Base-by-base conservation (phyloP, 495 filamentous ascomycete species). In the Terfezia boudieri region DNA sequence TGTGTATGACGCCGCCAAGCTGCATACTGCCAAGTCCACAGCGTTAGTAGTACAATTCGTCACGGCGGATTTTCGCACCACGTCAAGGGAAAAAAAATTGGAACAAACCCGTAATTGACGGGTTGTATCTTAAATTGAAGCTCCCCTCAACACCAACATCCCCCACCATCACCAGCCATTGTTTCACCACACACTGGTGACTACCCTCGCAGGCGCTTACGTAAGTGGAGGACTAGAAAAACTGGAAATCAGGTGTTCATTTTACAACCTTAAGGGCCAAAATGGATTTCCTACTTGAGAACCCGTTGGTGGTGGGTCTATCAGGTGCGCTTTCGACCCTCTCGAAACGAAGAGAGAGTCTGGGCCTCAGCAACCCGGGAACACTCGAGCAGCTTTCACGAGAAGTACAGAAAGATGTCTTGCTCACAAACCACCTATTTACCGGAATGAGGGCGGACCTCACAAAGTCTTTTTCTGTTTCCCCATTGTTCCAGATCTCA, bases 341-440 rank as follows among this genome's bases (percentile, higher is more conserved):
- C 22, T 51, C 49, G 49, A 51, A 12, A 55, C 78, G 83, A 70
- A 80, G 90, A 72, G 82, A 77, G 59, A 79, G 80, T 67, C 76
- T 99, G 58, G 89, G 87, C 57, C 74, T 99, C 52, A 75, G 81
- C 36, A 94, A 95, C 68, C 90, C 90, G 36, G 90, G 92, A 53
- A 83, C 82, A 23, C 79, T 95, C 55, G 90, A 99, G 68, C 83
- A 84, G 62, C 81, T 99, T 65, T 80, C 80, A 55, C 76, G 83
- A 60, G 90, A 99, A 74, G 86, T 94, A 49, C 79, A 90, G 70
- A 86, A 86, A 66, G 87, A 94, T 73, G 88, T 94, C 50, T 79
- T 95, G 67, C 77, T 94, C 59, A 86, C 79, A 67, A 94, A 94
- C 71, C 83, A 84, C 65, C 90, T 88, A 77, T 96, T 96, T 74